phyloP scores from a whole-genome alignment of 2,329 filamentous ascomycete species.

The Curvularia sp. region DNA sequence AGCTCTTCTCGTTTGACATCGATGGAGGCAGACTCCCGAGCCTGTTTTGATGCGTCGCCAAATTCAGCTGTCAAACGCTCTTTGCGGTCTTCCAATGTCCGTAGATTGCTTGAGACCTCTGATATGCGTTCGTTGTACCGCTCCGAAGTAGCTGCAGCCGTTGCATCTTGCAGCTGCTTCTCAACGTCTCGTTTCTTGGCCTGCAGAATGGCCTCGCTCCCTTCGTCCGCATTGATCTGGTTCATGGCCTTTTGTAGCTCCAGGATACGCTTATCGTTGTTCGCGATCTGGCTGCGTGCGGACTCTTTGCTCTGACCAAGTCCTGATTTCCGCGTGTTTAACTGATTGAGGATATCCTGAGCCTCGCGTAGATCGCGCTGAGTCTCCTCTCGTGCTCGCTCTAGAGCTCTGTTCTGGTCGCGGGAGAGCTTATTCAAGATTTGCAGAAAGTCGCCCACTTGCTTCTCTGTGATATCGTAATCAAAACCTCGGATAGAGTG shows the following conservation, averaged over 20 bases:
- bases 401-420: slow-evolving; percentile 81
- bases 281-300: slow-evolving; percentile 73
- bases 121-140: slow-evolving; percentile 76
- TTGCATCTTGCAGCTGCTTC: slow-evolving; percentile 66
- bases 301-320: slow-evolving; percentile 76
- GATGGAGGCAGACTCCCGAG: slow-evolving; percentile 82
- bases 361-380: slow-evolving; percentile 76
- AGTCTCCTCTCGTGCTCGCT: slow-evolving; percentile 75
- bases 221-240: slow-evolving; percentile 84
- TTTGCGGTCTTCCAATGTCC: slow-evolving; percentile 73
- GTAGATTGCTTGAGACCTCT: slow-evolving; percentile 69
- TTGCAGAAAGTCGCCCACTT: slow-evolving; percentile 78
- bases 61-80: slow-evolving; percentile 80
- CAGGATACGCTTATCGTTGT: slow-evolving; percentile 74
- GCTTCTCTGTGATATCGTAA: slow-evolving; percentile 73
- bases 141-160: slow-evolving; percentile 67
- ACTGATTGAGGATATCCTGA: slow-evolving; percentile 72
- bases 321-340: slow-evolving; percentile 76
- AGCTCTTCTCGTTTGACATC: slow-evolving; percentile 84
- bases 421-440: slow-evolving; percentile 75
- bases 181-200: slow-evolving; percentile 74
- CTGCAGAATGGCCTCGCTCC: slow-evolving; percentile 77
- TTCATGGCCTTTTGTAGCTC: slow-evolving; percentile 72
- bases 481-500: slow-evolving; percentile 88
- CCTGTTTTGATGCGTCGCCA: slow-evolving; percentile 79